Percentiles rank a stretch among this genome's conserved stretches.
Conservation (phyloP, 805 yeast species). For the Citeromyces matritensis region DNA sequence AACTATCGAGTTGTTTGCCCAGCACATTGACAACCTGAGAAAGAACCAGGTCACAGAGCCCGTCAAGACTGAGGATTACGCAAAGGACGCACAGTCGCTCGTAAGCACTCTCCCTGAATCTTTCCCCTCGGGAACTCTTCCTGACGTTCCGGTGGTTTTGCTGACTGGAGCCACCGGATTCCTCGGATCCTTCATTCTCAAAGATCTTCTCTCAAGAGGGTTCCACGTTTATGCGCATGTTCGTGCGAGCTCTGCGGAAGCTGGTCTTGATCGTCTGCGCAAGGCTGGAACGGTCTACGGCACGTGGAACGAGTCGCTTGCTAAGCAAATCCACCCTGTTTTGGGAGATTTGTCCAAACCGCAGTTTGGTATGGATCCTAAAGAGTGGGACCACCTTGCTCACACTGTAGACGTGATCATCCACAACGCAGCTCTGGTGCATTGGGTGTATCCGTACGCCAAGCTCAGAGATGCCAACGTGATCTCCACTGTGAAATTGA, state of each 20-base stretch:
- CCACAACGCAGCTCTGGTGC: conserved; percentile 97
- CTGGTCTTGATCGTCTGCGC: conserved; percentile 65
- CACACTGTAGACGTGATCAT: conserved; percentile 63
- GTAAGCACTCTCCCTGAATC: conserved; percentile 21
- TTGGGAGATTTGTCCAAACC: conserved; percentile 66
- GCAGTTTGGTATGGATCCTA: conserved; percentile 54
- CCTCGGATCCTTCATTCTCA: conserved; percentile 78
- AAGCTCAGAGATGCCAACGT: conserved; percentile 90
- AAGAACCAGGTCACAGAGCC: conserved; percentile 14
- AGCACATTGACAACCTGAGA: conserved; percentile 45
- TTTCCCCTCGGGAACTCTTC: conserved; percentile 24
- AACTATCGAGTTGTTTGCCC: conserved; percentile 66
- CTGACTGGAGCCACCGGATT: conserved; percentile 96
- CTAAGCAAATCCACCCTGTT: conserved; percentile 46
- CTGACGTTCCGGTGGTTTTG: conserved; percentile 43
- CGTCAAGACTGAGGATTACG: conserved; percentile 15
- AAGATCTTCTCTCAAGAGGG: conserved; percentile 54
- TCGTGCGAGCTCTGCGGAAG: conserved; percentile 55
- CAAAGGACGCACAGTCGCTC: conserved; percentile 55
- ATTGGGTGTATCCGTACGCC: conserved; percentile 94
- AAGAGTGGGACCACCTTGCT: conserved; percentile 42
- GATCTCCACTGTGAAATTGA: conserved; percentile 68
- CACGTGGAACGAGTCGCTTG: conserved; percentile 53
- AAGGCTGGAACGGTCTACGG: conserved; percentile 76
- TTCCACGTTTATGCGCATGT: conserved; percentile 69